Base-by-base conservation (phyloP, 176 grass and related monocot species). In the Poa annua region DNA sequence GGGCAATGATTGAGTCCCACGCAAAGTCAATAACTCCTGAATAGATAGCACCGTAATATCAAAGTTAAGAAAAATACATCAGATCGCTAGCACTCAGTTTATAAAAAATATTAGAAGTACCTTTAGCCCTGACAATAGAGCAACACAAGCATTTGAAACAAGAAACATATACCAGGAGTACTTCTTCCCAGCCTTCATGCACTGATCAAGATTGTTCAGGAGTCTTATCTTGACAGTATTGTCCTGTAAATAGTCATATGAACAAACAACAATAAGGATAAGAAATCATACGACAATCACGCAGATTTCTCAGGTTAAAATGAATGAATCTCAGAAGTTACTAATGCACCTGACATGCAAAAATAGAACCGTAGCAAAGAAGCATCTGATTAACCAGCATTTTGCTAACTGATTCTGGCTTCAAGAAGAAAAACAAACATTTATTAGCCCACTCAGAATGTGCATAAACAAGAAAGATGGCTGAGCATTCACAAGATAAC, bases 381-480 rank as follows among this genome's bases (percentile, higher is more conserved):
- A 97, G 95, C 92, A 94, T 94, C 86, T 97, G 92, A 78, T 97
- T 94, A 80, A 92, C 88, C 39, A 97, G 87, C 90, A 97, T 88
- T 88, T 88, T 97, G 90, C 71, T 88, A 69, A 97, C 82, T 14
- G 92, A 88, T 86, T 94, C 92, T 69, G 95, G 88, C 95, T 97
- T 81, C 82, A 92, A 82, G 81, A 62, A 80, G 64, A 85, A 84
- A 91, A 89, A 83, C 24, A 81, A 81, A 81, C 55, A 69, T 24
- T 81, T 70, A 68, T 61, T 44, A 91, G 60, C 19, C 24, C 60
- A 85, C 75, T 85, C 73, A 88, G 55, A 85, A 54, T 63, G n/a
- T 69, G 52, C 63, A 86, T 66, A 66, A 73, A 11, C 45, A 66
- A 72, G 17, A 65, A 22, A 34, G 9, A 56, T 77, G 75, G 57